phyloP scores from a whole-genome alignment of 2,329 filamentous ascomycete species.

The Apiospora saccharicola region DNA sequence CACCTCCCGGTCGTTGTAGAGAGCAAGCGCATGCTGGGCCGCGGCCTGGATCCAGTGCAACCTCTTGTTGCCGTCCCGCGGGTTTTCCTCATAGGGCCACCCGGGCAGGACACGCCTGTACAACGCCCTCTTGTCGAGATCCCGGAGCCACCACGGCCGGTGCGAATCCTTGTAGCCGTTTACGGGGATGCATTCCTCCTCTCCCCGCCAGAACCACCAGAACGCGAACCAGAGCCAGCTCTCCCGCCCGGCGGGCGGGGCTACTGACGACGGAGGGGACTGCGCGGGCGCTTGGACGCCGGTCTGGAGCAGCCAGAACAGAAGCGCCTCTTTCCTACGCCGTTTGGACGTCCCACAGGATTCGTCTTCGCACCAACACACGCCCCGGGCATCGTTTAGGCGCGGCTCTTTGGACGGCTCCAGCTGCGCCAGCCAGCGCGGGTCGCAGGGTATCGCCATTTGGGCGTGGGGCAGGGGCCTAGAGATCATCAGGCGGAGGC shows the following conservation, averaged over 20 bases:
- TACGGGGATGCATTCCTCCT: too few relatives aligned
- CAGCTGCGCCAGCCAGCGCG: not conserved
- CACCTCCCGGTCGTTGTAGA: not conserved
- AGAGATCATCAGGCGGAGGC: not conserved
- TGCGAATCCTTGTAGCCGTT: too few relatives aligned
- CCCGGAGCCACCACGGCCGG: not conserved
- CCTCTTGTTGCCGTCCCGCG: too few relatives aligned
- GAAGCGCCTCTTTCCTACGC: not conserved
- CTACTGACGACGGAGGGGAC: not conserved
- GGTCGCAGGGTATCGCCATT: not conserved
- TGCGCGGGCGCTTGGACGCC: not conserved
- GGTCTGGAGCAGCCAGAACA: not conserved
- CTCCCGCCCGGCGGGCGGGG: not conserved
- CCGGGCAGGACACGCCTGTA: not conserved
- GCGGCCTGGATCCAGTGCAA: not conserved
- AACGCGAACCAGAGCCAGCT: not conserved
- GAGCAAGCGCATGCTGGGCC: not conserved
- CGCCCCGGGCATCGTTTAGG: not conserved
- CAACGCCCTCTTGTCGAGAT: not conserved
- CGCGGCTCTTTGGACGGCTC: not conserved
- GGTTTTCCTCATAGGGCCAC: too few relatives aligned
- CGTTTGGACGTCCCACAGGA: not conserved
- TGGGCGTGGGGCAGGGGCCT: not conserved
- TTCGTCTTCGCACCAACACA: not conserved
- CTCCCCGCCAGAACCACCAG: not conserved